phyloP scores from a whole-genome alignment of 176 grass and related monocot species.

The Poa pratensis region DNA sequence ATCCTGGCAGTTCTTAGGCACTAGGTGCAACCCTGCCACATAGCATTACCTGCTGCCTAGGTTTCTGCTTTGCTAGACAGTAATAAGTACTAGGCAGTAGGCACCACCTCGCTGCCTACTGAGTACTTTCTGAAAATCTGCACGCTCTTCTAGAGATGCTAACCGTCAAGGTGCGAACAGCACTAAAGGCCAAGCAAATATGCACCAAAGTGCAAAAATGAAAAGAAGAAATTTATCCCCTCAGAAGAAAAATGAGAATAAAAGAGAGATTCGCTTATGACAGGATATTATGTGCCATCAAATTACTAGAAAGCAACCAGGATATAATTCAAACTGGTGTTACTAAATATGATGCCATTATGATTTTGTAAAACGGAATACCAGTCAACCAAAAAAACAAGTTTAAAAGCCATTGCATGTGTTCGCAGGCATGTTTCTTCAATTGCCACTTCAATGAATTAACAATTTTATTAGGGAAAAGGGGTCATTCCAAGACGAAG shows the following conservation, averaged over 20 bases:
- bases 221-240: neutral
- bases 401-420: neutral
- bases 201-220: conserved; percentile 5
- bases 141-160: neutral
- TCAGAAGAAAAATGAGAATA: neutral
- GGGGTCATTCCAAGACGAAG: neutral
- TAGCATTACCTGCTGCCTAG: neutral
- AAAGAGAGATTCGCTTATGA: neutral
- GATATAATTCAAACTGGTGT: too few species aligned
- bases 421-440: neutral
- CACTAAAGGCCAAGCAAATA: neutral
- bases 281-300: neutral
- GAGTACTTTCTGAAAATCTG: neutral
- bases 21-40: neutral
- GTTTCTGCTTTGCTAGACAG: neutral
- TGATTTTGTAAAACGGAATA: conserved; percentile 4
- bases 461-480: conserved; percentile 14
- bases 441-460: conserved; percentile 13
- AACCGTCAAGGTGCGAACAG: neutral
- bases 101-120: neutral
- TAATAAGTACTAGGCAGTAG: neutral
- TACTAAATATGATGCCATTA: conserved; percentile 17
- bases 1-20: neutral
- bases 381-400: conserved; percentile 1
- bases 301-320: neutral